A percentile compares a stretch with the other conserved stretches of the same genome.
Conservation (phyloP, 257 asterid species). For the Jaltomata sinuosa region DNA sequence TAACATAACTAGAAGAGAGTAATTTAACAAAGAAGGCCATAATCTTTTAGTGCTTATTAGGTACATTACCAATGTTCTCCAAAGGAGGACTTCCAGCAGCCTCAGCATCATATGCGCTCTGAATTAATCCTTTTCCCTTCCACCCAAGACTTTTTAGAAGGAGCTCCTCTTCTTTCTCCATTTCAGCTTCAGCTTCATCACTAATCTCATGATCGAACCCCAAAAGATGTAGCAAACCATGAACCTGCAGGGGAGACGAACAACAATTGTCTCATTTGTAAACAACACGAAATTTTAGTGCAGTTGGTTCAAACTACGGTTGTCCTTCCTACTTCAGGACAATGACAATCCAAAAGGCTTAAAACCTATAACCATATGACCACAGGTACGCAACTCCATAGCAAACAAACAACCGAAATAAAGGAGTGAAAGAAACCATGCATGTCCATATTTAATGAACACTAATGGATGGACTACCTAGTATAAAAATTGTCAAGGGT, state of each 20-base stretch:
- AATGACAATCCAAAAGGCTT: not conserved
- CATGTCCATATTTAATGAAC: not conserved
- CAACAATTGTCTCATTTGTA: not conserved
- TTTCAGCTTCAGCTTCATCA: constrained; percentile 90
- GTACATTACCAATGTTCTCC: constrained; percentile 54
- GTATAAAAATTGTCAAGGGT: not conserved
- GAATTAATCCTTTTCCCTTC: constrained; percentile 93
- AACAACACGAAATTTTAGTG: not conserved
- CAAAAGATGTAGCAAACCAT: constrained; percentile 89
- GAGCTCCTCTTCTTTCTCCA: constrained; percentile 88
- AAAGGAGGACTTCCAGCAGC: constrained; percentile 32
- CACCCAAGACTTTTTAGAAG: constrained; percentile 78
- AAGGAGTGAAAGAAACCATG: not conserved
- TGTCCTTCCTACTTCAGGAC: not conserved
- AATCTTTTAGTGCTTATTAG: constrained; percentile 6
- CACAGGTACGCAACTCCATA: not conserved
- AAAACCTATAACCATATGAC: not conserved
- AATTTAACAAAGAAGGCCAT: not conserved
- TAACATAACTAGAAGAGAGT: not conserved
- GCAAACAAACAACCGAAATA: not conserved
- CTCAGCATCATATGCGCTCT: constrained; percentile 57
- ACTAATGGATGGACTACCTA: not conserved
- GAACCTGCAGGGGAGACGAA: constrained; percentile 51
- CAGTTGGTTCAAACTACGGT: not conserved
- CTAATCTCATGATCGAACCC: constrained; percentile 98